Conservation (phyloP, 176 grass and related monocot genomes). For the Ensete glaucum region DNA sequence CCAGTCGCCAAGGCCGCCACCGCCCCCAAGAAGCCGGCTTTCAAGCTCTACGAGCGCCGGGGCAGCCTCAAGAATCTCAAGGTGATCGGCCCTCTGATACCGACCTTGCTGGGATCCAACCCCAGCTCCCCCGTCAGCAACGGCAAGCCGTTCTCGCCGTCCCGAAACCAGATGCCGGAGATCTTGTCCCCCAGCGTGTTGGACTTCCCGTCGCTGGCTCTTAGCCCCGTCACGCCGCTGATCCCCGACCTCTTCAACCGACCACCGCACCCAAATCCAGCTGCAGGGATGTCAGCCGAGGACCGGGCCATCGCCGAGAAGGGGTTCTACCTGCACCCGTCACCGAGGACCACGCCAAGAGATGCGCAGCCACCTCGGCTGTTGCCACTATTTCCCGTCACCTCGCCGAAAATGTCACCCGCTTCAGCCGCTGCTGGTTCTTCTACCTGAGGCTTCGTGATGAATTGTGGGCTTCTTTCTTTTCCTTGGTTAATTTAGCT, state of each 20-base stretch:
- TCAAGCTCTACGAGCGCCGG: slow-evolving; percentile 92
- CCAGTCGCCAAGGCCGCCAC: slow-evolving; percentile 24
- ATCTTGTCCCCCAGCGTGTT: slow-evolving; percentile 75
- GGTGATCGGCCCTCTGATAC: slow-evolving; percentile 68
- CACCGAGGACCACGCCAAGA: slow-evolving; percentile 28
- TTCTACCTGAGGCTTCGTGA: background rate
- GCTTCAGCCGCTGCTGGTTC: slow-evolving; percentile 6
- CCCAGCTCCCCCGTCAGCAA: too few relatives aligned
- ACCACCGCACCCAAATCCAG: slow-evolving; percentile 20
- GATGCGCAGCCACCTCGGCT: slow-evolving; percentile 49
- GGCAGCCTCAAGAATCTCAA: slow-evolving; percentile 72
- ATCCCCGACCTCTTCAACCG: slow-evolving; percentile 53
- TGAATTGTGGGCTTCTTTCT: too few relatives aligned
- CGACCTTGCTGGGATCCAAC: slow-evolving; percentile 26
- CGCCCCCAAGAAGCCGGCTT: slow-evolving; percentile 71
- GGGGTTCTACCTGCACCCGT: slow-evolving; percentile 80
- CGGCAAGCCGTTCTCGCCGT: slow-evolving; percentile 24
- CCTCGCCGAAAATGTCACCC: slow-evolving; percentile 46
- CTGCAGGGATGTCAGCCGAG: slow-evolving; percentile 50
- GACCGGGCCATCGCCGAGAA: slow-evolving; percentile 65
- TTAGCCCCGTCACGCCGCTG: slow-evolving; percentile 87
- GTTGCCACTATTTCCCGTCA: slow-evolving; percentile 78
- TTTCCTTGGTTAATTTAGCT: too few relatives aligned
- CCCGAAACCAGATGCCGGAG: slow-evolving; percentile 31
- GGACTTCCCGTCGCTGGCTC: slow-evolving; percentile 65